Evolutionary conservation across 192 early-diverging fungal genomes (phyloP), one percentile per base, ranked within the genome.

Genomic region (Gryganskiella cystojenkinii): DNA sequence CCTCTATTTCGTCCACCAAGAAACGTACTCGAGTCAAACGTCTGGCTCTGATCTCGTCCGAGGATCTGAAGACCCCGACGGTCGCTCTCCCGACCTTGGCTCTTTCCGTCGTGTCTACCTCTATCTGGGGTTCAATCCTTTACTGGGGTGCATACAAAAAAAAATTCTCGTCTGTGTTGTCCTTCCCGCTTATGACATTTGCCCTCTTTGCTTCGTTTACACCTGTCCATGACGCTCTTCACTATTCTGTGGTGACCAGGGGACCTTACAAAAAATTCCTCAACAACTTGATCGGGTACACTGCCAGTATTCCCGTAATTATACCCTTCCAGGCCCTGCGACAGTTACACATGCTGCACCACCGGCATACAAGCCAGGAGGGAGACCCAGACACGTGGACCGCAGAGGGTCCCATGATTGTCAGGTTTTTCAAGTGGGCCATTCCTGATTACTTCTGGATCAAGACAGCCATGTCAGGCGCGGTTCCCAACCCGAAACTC

Each of bases 121-220:
- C 49, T 15, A 51, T 67, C 17, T 74, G 71, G 71, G 63, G 28
- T 8, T 53, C 63, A 20, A 14, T 74, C 10, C 34, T 74, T 28
- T 74, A 74, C 30, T 64, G 30, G 2, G 71, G 71, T 28, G 71
- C 71, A 19, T 31, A 74, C 58, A 74, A 74, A 51, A 64, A 40
- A 27, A 65, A 59, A 44, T 20, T 74, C 31, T 74, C 71, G 10
- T 28, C 71, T 3, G 14, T 74, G 33, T 6, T 55, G 45, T 54
- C 63, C 11, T 74, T 74, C 58, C 71, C 71, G 0, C 0, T 67
- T n/a, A 74, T 74, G 71, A 67, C 71, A 1, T 56, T 57, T 0
- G 71, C 71, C 30, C 55, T 47, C 51, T 74, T 74, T 61, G 71
- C 71, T n/a, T 27, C 57, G 15, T 74, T 74, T 33, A 74, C 71